phyloP scores from a whole-genome alignment of 306 rosid species.

The Trifolium subterraneum region DNA sequence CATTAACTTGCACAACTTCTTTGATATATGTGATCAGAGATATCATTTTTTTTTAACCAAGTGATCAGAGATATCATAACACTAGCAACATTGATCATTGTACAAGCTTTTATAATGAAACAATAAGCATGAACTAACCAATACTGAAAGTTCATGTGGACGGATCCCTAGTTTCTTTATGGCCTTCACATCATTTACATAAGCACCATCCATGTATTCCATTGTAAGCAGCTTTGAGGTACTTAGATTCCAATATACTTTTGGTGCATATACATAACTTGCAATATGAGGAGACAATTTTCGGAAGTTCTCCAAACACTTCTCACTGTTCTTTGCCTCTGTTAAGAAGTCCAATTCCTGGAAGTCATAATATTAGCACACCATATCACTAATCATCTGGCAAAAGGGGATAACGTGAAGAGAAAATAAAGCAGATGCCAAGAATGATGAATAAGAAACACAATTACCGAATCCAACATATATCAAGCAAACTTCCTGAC shows the following conservation, averaged over 20 bases:
- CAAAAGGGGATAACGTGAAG: constrained; percentile 13
- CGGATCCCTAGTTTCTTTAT: constrained; percentile 70
- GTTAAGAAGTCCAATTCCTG: constrained; percentile 90
- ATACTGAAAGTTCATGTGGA: constrained; percentile 79
- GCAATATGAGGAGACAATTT: constrained; percentile 92
- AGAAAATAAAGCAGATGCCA: constrained; percentile 29
- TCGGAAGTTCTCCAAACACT: constrained; percentile 82
- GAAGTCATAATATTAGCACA: constrained; percentile 39
- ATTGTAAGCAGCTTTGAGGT: constrained; percentile 89
- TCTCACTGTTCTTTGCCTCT: constrained; percentile 93
- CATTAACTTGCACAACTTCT: constrained; percentile 21
- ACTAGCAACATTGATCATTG: constrained; percentile 5
- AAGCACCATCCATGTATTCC: constrained; percentile 93
- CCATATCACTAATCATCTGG: constrained; percentile 36
- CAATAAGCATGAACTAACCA: constrained; percentile 63
- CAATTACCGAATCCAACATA: constrained; percentile 30
- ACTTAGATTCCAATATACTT: constrained; percentile 82
- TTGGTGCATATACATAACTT: constrained; percentile 80
- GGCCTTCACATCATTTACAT: constrained; percentile 74
- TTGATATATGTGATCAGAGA: constrained; percentile 27
- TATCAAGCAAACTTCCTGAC: constrained; percentile 31
- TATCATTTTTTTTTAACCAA: too few relatives aligned
- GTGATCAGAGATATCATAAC: constrained; percentile 27
- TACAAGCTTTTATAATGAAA: constrained; percentile 24
- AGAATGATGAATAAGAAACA: constrained; percentile 37